Evolutionary conservation across 1,139 yeast species (phyloP).

Genomic region (Hemisphaericaspora lyxosophila): DNA sequence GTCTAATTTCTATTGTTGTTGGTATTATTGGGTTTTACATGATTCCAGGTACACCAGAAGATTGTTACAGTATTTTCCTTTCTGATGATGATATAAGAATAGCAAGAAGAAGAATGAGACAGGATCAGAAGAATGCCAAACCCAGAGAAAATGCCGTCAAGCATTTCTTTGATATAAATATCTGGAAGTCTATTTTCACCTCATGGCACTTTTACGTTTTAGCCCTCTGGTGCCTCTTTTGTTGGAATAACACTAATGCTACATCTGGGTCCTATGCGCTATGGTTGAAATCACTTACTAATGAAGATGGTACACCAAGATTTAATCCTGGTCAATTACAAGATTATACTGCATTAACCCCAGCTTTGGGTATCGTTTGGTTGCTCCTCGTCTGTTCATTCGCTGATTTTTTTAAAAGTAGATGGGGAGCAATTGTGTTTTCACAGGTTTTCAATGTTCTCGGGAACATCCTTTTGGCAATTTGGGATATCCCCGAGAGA

Average conservation of each 20-base stretch:
- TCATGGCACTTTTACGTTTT: slow-evolving; percentile 58
- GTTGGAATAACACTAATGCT: slow-evolving; percentile 59
- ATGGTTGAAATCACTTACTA: slow-evolving; percentile 40
- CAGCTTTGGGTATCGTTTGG: slow-evolving; percentile 46
- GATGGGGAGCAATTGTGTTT: slow-evolving; percentile 57
- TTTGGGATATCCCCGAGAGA: slow-evolving; percentile 45
- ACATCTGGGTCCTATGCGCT: slow-evolving; percentile 51
- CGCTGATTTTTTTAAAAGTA: slow-evolving; percentile 50
- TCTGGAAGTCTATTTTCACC: slow-evolving; percentile 52
- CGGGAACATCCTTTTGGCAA: slow-evolving; percentile 44
- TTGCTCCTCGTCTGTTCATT: slow-evolving; percentile 38
- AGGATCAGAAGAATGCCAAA: slow-evolving; percentile 37
- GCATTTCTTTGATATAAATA: slow-evolving; percentile 30
- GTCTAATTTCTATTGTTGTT: slow-evolving; percentile 56
- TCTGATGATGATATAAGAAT: slow-evolving; percentile 64
- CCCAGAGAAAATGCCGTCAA: slow-evolving; percentile 29
- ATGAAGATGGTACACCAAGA: slow-evolving; percentile 25
- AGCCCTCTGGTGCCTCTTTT: slow-evolving; percentile 54
- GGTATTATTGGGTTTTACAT: slow-evolving; percentile 61
- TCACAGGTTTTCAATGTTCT: slow-evolving; percentile 49
- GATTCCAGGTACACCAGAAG: slow-evolving; percentile 70
- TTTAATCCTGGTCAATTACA: slow-evolving; percentile 35
- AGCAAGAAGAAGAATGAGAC: slow-evolving; percentile 56
- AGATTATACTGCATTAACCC: slow-evolving; percentile 44
- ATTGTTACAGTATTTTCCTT: slow-evolving; percentile 55